Percentiles rank a stretch among this genome's conserved stretches.
Conservation (phyloP, 176 grass and related monocot genomes). For the Dendrocalamus sinicus region DNA sequence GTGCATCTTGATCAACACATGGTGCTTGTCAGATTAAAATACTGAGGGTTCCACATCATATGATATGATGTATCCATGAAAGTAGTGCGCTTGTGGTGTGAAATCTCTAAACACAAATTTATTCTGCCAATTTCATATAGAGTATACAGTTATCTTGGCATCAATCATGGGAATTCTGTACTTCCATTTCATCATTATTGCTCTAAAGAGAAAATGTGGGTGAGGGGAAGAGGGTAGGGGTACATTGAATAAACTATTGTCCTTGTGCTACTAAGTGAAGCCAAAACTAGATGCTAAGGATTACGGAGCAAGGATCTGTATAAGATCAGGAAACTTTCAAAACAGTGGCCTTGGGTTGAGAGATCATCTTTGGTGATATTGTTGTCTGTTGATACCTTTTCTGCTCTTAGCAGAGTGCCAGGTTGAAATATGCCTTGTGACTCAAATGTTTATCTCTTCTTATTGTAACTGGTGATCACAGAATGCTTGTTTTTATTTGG, state of each 20-base stretch:
- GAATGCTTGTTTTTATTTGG: not conserved
- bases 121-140: not conserved
- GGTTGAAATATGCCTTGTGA: slow-evolving; percentile 19
- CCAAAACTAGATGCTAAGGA: not conserved
- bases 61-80: slow-evolving; percentile 15
- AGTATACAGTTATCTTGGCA: slow-evolving; percentile 5
- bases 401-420: slow-evolving; percentile 12
- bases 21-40: not conserved
- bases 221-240: not conserved
- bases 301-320: slow-evolving; percentile 6
- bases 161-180: not conserved
- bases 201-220: not conserved
- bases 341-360: not conserved
- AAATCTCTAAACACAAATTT: not conserved
- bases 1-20: not conserved
- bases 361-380: slow-evolving; percentile 8
- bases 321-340: not conserved
- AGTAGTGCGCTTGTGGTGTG: not conserved
- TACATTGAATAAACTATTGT: not conserved
- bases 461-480: not conserved
- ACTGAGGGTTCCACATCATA: not conserved
- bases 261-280: slow-evolving; percentile 8
- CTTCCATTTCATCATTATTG: not conserved
- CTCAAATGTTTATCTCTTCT: not conserved
- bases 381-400: not conserved